Evolutionary conservation across 139 green algal genomes (phyloP).

Genomic region (Chlorella sp.): DNA sequence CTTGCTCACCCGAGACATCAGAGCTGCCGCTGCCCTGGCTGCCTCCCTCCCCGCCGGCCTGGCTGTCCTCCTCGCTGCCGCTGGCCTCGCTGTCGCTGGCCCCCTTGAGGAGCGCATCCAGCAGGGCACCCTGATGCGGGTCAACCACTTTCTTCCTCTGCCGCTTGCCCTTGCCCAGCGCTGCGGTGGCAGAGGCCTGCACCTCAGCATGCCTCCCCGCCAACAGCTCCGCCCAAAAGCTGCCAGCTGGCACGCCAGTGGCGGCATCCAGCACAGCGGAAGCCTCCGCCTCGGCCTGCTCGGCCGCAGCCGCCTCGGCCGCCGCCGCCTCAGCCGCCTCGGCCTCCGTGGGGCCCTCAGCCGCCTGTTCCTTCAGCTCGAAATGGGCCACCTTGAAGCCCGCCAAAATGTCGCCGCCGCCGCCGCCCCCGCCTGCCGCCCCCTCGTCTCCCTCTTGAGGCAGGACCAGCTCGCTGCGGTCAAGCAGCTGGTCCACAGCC

Average conservation of each 20-base stretch:
- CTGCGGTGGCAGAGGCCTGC: neutral
- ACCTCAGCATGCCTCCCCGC: neutral
- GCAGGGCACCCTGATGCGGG: neutral
- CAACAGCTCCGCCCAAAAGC: slow-evolving; percentile 6
- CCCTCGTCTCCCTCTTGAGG: neutral
- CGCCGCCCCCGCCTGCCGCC: neutral
- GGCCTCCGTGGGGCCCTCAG: neutral
- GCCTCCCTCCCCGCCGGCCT: neutral
- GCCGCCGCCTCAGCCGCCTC: neutral
- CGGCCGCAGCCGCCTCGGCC: neutral
- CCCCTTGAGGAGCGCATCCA: slow-evolving; percentile 8
- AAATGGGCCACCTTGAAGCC: slow-evolving; percentile 28
- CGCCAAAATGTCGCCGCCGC: slow-evolving; percentile 3
- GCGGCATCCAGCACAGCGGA: neutral
- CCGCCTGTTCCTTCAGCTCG: neutral
- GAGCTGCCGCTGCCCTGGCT: neutral
- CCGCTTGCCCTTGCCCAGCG: slow-evolving; percentile 25
- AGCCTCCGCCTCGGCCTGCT: neutral
- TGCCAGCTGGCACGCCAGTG: neutral
- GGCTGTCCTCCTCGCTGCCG: neutral
- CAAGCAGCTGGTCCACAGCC: slow-evolving; percentile 1
- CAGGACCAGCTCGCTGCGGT: neutral
- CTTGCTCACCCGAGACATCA: neutral
- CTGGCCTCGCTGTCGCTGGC: neutral
- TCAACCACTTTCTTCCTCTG: neutral